These are phyloP conservation scores for Pyrus betulifolia DNA, from an alignment of 306 rosid species.

Conservation along the genomic window DNA sequence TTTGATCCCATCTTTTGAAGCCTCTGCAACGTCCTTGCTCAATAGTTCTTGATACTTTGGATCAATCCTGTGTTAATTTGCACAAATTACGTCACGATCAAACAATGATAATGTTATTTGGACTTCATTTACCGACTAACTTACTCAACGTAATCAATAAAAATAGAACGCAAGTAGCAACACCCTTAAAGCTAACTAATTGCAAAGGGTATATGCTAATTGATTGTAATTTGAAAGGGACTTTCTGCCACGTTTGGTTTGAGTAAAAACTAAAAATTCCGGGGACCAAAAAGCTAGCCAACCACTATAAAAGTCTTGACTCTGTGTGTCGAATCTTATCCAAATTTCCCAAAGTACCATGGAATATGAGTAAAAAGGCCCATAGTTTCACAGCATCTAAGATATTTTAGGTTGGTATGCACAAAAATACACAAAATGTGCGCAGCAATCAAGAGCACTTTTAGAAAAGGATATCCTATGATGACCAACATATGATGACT, in stretches of 20 bases:
- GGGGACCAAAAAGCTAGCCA: background rate
- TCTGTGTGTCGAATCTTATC: background rate
- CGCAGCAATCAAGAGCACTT: conserved; percentile 37
- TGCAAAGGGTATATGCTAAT: background rate
- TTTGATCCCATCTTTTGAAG: conserved; percentile 54
- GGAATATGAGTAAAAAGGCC: background rate
- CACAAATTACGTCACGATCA: background rate
- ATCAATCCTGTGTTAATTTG: conserved; percentile 51
- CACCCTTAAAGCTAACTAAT: background rate
- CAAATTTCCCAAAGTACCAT: background rate
- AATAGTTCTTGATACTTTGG: conserved; percentile 83
- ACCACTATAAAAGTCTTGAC: background rate
- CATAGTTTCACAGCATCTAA: conserved; percentile 8
- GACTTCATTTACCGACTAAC: background rate
- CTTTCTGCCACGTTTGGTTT: background rate
- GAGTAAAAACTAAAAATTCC: background rate
- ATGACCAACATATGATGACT: conserved; percentile 23
- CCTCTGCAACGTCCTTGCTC: conserved; percentile 71
- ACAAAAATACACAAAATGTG: conserved; percentile 3
- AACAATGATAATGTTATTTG: background rate
- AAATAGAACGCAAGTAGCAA: too few relatives aligned
- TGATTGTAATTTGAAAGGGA: background rate
- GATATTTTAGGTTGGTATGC: conserved; percentile 15
- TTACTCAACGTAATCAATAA: too few relatives aligned
- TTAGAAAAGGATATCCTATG: conserved; percentile 26